Base-by-base conservation (phyloP, 345 rosid species). In the Salix dunnii region DNA sequence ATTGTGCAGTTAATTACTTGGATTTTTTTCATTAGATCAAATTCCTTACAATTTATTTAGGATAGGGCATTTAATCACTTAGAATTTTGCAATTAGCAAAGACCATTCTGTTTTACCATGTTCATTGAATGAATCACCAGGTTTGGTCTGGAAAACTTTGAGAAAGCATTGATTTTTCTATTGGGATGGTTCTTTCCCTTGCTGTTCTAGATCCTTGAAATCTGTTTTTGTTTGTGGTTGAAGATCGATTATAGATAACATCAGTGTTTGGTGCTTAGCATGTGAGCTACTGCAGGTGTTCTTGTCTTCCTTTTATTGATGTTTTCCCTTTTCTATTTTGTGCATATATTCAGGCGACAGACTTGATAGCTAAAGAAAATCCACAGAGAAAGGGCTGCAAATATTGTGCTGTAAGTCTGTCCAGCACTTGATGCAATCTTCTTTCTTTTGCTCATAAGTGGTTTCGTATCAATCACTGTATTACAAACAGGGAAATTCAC, bases 391-490 rank as follows among this genome's bases (percentile, higher is more conserved):
- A 73, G 51, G 88, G 87, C 72, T 96, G 99, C 89, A 88, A 89
- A 75, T 93, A 96, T 76, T 96, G 99, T 86, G 73, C 21, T 18
- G 95, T 93, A 86, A 89, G 97, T 88, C 73, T 80, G 38, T 70
- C 66, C 72, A 20, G 55, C 66, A 72, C 46, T 73, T 68, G 48
- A 70, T 23, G 3, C 67, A 46, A 49, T 65, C 40, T 69, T 36
- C 25, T 78, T 80, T 64, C 70, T 58, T 71, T 46, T 70, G 21
- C 35, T 20, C 16, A 5, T 14, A 12, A 23, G 20, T 42, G 42
- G 31, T 76, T 35, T 77, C 49, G 27, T 7, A 53, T 67, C 72
- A 31, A 35, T 75, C 63, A 43, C 77, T 81, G 25, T 78, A 53
- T 58, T 60, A 27, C 21, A 20, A 75, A 75, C 87, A 91, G 91